Base-by-base conservation (phyloP, 2,329 filamentous ascomycete species). In the Diaporthe sp. region DNA sequence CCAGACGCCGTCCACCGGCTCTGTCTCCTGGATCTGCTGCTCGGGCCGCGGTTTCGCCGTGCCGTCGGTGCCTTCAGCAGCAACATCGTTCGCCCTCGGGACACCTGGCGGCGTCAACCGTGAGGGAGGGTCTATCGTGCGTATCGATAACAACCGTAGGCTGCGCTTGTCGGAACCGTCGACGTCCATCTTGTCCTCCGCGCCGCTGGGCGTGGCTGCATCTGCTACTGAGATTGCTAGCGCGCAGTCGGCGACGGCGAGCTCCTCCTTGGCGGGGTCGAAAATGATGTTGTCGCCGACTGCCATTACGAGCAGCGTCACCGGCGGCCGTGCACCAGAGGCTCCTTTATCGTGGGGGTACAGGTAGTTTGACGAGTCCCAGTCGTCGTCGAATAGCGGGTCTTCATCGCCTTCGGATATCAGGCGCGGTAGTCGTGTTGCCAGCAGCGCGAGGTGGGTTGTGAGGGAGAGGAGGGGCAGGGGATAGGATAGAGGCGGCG, bases 311-410 rank as follows among this genome's bases (percentile, higher is more conserved):
- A 99, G 92, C 28, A 99, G 90, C 4, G 96, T 98, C 74, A 99
- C 91, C 0, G 97, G 95, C 6, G 97, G 97, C 67, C 93, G 90
- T 15, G 87, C 82, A 0, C 82, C 79, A 31, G 80, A 77, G 5
- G 79, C 80, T 71, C 75, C 80, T 47, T 79, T 81, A 20, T 84
- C 82, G 76, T 88, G 89, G 1, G 92, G 90, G 85, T 97, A 99
- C 42, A 99, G 87, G 75, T 92, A 92, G 25, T 91, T 89, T 1
- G 95, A 92, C 22, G 94, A 94, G 78, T 94, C 95, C 97, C 97
- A 99, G 86, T 99, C 97, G 85, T 99, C 97, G 86, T 98, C 94
- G 85, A 99, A 99, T 82, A 98, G 92, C 17, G 97, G 97, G 80
- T 99, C 97, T 86, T 99, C 97, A 85, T 98, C 96, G 75, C 91